Percentiles rank a stretch among this genome's conserved stretches.
Evolutionary conservation across 345 rosid species (phyloP).

Genomic region (Chamaenerion angustifolium): DNA sequence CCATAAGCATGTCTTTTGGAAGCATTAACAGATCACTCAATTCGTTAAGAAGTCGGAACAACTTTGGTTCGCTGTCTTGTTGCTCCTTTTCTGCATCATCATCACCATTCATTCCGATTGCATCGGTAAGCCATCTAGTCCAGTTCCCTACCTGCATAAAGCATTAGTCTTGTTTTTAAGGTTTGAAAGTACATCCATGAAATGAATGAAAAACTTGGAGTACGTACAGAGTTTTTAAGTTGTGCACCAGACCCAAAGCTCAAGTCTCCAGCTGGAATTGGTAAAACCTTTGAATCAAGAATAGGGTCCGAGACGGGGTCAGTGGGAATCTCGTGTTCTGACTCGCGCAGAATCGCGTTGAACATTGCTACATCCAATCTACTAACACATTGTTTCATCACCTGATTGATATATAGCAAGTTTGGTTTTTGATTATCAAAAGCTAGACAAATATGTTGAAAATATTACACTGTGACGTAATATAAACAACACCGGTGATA

Average conservation of each 20-base stretch:
- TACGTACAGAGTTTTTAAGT: conserved; percentile 70
- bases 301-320: conserved; percentile 95
- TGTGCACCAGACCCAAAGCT: conserved; percentile 99
- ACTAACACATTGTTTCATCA: conserved; percentile 67
- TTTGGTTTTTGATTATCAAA: not conserved
- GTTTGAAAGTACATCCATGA: not conserved
- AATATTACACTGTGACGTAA: too few relatives aligned
- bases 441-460: too few relatives aligned
- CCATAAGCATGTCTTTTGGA: conserved; percentile 90
- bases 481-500: too few relatives aligned
- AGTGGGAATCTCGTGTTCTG: conserved; percentile 83
- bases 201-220: conserved; percentile 2
- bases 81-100: conserved; percentile 27
- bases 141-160: conserved; percentile 73
- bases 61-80: conserved; percentile 18
- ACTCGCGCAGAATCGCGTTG: conserved; percentile 90
- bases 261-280: conserved; percentile 86
- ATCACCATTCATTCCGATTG: conserved; percentile 49
- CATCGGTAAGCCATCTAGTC: conserved; percentile 74
- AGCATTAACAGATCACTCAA: conserved; percentile 96
- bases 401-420: conserved; percentile 19
- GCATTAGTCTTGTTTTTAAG: not conserved
- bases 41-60: conserved; percentile 55
- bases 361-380: conserved; percentile 95
- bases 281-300: conserved; percentile 71